Conservation (phyloP, 73 alveolate genomes). For the Halteria grandinella region DNA sequence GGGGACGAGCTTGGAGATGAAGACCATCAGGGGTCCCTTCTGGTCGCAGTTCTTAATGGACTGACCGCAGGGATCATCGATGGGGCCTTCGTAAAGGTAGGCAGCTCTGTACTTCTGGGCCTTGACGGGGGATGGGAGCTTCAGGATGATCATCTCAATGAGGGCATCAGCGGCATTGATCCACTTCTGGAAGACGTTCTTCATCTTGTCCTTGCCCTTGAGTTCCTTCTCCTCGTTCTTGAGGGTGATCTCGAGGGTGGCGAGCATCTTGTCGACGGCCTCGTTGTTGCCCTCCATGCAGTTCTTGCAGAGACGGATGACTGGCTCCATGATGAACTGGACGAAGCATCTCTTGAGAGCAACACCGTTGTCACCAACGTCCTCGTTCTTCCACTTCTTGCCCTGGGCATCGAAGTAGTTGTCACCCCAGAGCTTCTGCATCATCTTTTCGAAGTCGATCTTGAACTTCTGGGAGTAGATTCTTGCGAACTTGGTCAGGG, state of each 20-base stretch:
- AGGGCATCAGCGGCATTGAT: constrained; percentile 98
- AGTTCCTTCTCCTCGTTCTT: constrained; percentile 73
- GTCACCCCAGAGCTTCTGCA: constrained; percentile 98
- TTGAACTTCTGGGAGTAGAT: constrained; percentile 92
- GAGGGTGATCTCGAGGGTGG: constrained; percentile 71
- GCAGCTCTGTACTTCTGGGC: constrained; percentile 98
- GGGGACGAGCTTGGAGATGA: constrained; percentile 99
- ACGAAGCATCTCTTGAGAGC: constrained; percentile 94
- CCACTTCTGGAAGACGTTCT: constrained; percentile 87
- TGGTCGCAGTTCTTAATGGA: constrained; percentile 97
- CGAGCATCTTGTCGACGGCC: constrained; percentile 84
- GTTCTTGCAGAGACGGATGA: constrained; percentile 88
- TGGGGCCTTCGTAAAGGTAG: constrained; percentile 98
- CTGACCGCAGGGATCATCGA: constrained; percentile 96
- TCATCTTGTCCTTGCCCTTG: constrained; percentile 71
- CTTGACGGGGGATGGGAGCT: constrained; percentile 97
- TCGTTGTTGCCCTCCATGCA: constrained; percentile 92
- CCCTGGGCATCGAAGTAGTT: constrained; percentile 96
- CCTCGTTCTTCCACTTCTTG: constrained; percentile 94
- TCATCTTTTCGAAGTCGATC: constrained; percentile 91
- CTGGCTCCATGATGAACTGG: constrained; percentile 96
- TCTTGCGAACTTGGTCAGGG: constrained; percentile 96
- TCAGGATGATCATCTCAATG: constrained; percentile 97
- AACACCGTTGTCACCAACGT: constrained; percentile 83
- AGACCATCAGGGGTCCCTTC: constrained; percentile 98